Percentiles rank a stretch among this genome's conserved stretches.
These are phyloP conservation scores for Hypoxylon trugodes DNA, from an alignment of 495 filamentous ascomycete species.

Conservation along the genomic window DNA sequence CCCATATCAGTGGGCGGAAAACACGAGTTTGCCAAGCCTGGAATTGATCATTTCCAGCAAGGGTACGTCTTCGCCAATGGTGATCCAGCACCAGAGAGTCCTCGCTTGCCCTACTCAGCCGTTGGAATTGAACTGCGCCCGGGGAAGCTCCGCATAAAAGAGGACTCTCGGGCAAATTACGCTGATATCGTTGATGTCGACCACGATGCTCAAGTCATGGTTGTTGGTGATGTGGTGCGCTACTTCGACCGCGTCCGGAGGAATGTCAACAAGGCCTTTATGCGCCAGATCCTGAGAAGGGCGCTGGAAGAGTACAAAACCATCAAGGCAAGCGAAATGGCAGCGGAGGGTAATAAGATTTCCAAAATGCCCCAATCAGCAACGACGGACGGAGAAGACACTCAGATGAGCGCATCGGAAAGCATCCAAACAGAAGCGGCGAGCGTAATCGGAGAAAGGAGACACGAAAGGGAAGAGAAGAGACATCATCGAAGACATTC, in stretches of 20 bases:
- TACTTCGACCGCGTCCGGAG: slow-evolving; percentile 46
- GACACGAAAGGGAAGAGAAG: slow-evolving; percentile 16
- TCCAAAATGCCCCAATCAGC: slow-evolving; percentile 1
- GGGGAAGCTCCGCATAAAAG: slow-evolving; percentile 44
- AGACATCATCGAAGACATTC: slow-evolving; percentile 24
- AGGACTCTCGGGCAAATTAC: slow-evolving; percentile 46
- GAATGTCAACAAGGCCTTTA: slow-evolving; percentile 48
- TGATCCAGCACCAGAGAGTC: slow-evolving; percentile 38
- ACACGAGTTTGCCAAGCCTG: slow-evolving; percentile 46
- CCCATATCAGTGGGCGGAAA: slow-evolving; percentile 46
- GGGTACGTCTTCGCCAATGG: slow-evolving; percentile 45
- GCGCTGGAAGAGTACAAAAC: slow-evolving; percentile 45
- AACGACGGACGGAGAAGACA: slow-evolving; percentile 23
- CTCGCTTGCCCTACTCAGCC: slow-evolving; percentile 42
- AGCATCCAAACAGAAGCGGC: slow-evolving; percentile 25
- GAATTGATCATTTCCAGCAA: slow-evolving; percentile 47
- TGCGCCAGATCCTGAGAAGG: slow-evolving; percentile 45
- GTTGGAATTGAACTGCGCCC: slow-evolving; percentile 43
- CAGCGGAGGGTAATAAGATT: slow-evolving; percentile 17
- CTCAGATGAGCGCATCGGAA: slow-evolving; percentile 27
- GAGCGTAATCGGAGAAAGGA: slow-evolving; percentile 12
- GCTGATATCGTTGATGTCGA: slow-evolving; percentile 45
- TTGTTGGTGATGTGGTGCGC: slow-evolving; percentile 45
- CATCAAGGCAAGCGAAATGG: slow-evolving; percentile 16
- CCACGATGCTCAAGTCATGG: slow-evolving; percentile 45